Evolutionary conservation across 2,329 filamentous ascomycete genomes (phyloP).

Genomic region (Fusarium caatingaense): DNA sequence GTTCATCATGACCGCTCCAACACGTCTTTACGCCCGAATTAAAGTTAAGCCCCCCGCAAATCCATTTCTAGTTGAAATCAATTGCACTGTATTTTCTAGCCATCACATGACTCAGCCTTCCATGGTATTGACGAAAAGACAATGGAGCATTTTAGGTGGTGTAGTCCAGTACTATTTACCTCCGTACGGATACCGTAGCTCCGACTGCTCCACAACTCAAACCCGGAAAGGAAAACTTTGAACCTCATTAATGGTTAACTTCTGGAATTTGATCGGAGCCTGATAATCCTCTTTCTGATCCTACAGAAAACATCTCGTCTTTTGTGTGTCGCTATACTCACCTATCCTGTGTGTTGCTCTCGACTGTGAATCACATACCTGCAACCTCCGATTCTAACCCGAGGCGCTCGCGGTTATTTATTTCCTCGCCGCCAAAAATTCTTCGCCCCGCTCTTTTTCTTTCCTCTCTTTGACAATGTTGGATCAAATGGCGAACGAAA

Average conservation of each 20-base stretch:
- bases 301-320: background rate
- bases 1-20: constrained; percentile 32
- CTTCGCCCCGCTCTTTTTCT: constrained; percentile 44
- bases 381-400: constrained; percentile 19
- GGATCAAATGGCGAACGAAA: constrained; percentile 64
- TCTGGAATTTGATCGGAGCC: constrained; percentile 35
- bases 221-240: constrained; percentile 45
- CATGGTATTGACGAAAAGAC: background rate
- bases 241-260: constrained; percentile 23
- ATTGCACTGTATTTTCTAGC: background rate
- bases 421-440: constrained; percentile 45
- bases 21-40: background rate
- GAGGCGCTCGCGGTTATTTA: constrained; percentile 39
- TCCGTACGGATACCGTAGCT: constrained; percentile 16
- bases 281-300: constrained; percentile 1
- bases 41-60: constrained; percentile 30
- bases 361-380: constrained; percentile 40
- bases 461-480: constrained; percentile 49
- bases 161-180: background rate
- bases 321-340: constrained; percentile 8
- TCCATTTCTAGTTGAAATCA: constrained; percentile 6
- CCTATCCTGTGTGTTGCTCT: constrained; percentile 23
- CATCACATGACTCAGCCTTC: constrained; percentile 41
- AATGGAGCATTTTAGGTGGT: background rate
- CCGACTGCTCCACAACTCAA: constrained; percentile 40